Conservation (phyloP, 495 filamentous ascomycete genomes). For the Daldinia vernicosa region DNA sequence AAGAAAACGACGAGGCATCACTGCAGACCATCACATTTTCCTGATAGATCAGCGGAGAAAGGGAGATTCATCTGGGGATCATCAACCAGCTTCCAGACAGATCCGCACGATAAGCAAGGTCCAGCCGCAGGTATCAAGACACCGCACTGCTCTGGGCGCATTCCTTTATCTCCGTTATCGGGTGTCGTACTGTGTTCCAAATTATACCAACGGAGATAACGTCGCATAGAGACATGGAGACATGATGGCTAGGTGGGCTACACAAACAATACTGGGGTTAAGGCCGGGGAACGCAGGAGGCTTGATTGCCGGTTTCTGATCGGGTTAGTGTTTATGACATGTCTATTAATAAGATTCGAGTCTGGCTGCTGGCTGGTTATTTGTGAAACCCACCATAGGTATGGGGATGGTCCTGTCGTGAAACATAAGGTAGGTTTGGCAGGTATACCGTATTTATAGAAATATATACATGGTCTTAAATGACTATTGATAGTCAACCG, state of each 20-base stretch:
- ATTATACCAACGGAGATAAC: conserved; percentile 39
- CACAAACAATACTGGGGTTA: conserved; percentile 14
- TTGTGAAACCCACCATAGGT: neutral
- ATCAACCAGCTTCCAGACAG: conserved; percentile 22
- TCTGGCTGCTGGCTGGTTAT: neutral
- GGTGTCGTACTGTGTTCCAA: conserved; percentile 27
- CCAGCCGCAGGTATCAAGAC: conserved; percentile 29
- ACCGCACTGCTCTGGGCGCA: conserved; percentile 22
- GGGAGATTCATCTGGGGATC: conserved; percentile 41
- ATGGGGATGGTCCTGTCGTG: neutral
- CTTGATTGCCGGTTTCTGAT: conserved; percentile 14
- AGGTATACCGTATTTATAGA: neutral
- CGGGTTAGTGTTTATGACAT: conserved; percentile 1
- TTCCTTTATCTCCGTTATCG: conserved; percentile 45
- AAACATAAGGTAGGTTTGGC: no score
- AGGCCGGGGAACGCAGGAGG: conserved; percentile 21
- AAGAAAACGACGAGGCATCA: conserved; percentile 15
- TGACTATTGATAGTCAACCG: neutral
- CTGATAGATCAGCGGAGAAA: conserved; percentile 37
- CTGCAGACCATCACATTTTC: conserved; percentile 20
- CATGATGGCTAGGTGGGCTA: conserved; percentile 11
- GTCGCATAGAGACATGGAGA: conserved; percentile 24
- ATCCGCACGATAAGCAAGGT: conserved; percentile 37
- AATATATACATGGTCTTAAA: neutral
- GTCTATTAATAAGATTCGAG: neutral